A percentile compares a stretch with the other conserved stretches of the same genome.
Conservation (phyloP, 257 asterid genomes). For the Solanum sparsipilum region DNA sequence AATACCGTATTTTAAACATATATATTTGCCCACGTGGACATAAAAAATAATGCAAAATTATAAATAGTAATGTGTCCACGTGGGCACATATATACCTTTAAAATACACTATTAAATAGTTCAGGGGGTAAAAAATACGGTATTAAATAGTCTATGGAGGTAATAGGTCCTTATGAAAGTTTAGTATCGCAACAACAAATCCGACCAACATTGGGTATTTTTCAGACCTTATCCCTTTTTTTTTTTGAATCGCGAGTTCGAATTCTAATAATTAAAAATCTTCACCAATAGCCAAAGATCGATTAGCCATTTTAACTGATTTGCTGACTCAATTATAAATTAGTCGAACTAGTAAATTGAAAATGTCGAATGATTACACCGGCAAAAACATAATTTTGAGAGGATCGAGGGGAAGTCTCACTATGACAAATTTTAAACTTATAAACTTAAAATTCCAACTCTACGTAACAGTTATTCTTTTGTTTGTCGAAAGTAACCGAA, state of each 20-base stretch:
- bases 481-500: neutral
- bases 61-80: too few species aligned
- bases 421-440: neutral
- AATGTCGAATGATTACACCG: accelerated
- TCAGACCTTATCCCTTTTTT: too few species aligned
- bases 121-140: too few species aligned
- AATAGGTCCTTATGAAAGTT: too few species aligned
- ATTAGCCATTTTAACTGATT: neutral
- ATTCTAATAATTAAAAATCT: neutral
- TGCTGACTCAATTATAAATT: neutral
- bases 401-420: neutral
- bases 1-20: too few species aligned
- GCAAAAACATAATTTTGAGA: neutral
- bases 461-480: neutral
- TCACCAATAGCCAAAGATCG: neutral
- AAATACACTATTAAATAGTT: too few species aligned
- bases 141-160: too few species aligned
- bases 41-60: too few species aligned
- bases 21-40: too few species aligned
- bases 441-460: neutral
- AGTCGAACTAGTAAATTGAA: neutral
- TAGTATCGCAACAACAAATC: too few species aligned
- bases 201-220: too few species aligned
- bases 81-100: too few species aligned
- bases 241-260: neutral